These are phyloP conservation scores for Przewalskia tangutica DNA, from an alignment of 257 asterid genomes.

Conservation along the genomic window DNA sequence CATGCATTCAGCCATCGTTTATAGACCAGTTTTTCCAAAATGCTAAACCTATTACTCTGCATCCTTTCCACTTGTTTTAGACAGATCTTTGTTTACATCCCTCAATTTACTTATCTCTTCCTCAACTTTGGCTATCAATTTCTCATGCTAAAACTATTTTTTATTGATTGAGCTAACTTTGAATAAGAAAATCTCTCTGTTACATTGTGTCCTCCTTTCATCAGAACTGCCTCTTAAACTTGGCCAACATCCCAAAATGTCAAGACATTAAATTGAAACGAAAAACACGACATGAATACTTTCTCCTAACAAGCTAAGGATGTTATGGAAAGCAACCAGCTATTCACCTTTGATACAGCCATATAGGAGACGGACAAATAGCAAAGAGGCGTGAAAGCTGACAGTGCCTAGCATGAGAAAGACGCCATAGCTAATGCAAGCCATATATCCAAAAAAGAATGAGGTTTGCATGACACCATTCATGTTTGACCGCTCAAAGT, in stretches of 20 bases:
- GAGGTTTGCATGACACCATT: conserved; percentile 14
- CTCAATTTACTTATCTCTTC: background rate
- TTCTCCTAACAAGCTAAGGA: background rate
- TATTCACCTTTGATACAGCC: conserved; percentile 13
- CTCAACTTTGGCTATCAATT: background rate
- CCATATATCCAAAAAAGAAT: conserved; percentile 19
- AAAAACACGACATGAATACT: background rate
- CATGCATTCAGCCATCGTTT: background rate
- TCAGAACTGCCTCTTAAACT: background rate
- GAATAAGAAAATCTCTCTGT: background rate
- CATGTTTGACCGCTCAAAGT: conserved; percentile 8
- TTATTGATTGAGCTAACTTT: background rate
- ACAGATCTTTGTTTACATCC: background rate
- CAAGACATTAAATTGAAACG: background rate
- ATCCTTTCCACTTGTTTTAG: background rate
- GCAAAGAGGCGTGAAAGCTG: conserved; percentile 8
- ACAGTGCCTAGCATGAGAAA: conserved; percentile 15
- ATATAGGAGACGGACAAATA: conserved; percentile 13
- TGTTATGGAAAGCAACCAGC: background rate
- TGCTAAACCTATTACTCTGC: background rate
- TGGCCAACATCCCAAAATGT: background rate
- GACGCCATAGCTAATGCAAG: conserved; percentile 15
- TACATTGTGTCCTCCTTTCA: background rate
- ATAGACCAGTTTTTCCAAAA: too few relatives aligned
- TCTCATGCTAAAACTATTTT: conserved; percentile 12